A percentile compares a stretch with the other conserved stretches of the same genome.
Evolutionary conservation across 176 grass and related monocot species (phyloP).

Genomic region (Metroxylon sagu): DNA sequence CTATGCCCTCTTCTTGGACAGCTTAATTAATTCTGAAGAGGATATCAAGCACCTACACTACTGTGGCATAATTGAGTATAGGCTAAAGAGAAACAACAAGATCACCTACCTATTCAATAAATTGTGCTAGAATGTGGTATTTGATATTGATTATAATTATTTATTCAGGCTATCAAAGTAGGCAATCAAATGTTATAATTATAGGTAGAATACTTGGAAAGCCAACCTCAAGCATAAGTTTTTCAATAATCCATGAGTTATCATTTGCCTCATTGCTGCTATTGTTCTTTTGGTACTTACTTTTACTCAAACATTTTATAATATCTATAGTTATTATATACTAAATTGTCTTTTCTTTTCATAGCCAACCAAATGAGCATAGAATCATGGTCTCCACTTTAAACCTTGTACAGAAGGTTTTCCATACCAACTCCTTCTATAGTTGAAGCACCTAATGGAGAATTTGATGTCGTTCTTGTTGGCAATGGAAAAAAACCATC

Average conservation of each 20-base stretch:
- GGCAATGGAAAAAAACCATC: too few species aligned
- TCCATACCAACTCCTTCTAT: too few species aligned
- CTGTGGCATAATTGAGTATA: slow-evolving; percentile 82
- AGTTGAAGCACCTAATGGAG: too few species aligned
- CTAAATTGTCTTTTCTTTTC: too few species aligned
- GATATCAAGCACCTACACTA: slow-evolving; percentile 92
- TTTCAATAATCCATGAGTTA: slow-evolving; percentile 81
- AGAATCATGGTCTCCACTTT: too few species aligned
- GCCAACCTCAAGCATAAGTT: slow-evolving; percentile 78
- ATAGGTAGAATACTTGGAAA: slow-evolving; percentile 64
- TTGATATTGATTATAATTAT: slow-evolving; percentile 92
- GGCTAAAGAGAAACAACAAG: slow-evolving; percentile 80
- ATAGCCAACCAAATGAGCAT: too few species aligned
- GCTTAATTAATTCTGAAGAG: slow-evolving; percentile 84
- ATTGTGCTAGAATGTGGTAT: slow-evolving; percentile 78
- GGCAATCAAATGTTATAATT: slow-evolving; percentile 76
- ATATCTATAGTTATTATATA: slow-evolving; percentile 56
- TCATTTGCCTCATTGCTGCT: slow-evolving; percentile 70
- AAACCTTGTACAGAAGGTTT: too few species aligned
- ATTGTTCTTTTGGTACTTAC: slow-evolving; percentile 73
- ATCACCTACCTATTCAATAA: slow-evolving; percentile 80
- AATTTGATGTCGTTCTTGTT: too few species aligned
- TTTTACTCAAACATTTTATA: slow-evolving; percentile 67
- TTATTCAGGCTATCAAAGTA: slow-evolving; percentile 55
- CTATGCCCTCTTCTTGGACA: slow-evolving; percentile 99